Base-by-base conservation (phyloP, 2,329 filamentous ascomycete species). In the Mariannaea sp. region DNA sequence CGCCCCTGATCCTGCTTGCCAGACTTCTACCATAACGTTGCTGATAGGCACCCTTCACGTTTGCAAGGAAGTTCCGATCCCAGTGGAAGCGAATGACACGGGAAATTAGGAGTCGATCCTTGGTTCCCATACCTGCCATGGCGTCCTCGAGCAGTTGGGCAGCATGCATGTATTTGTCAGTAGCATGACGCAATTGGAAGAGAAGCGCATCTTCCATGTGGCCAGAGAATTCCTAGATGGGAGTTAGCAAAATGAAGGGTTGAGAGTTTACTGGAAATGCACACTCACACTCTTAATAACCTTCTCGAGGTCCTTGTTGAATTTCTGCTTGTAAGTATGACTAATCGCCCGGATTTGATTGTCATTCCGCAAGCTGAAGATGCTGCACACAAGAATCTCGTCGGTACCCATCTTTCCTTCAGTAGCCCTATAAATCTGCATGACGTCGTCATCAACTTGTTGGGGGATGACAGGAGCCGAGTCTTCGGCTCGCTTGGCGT, bases 181-280 rank as follows among this genome's bases (percentile, higher is more conserved):
- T 76, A 3, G 89, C 93, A 10, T 87, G 80, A 9, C 82, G 81
- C n/a, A 97, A 76, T 71, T 96, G 91, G 69, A 85, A 86, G 20
- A 94, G 74, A 1, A 97, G 80, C 0, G 91, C 91, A 13, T 90
- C 83, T 70, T 92, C 80, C 92, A 97, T 97, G 69, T 97, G 93
- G 1, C 93, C 93, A 0, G 87, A 89, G 73, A 97, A 97, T 66
- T 94, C 86, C 75, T 86, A 55, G 7, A 53, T 4, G 5, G 14
- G 16, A 9, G 9, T 54, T 38, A 43, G 48, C 22, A 42, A 19
- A 8, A 6, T 7, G 7, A 19, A 19, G 14, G 24, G 20, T 53
- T 38, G 49, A 49, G 12, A 40, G 16, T 5, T 17, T 10, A 5
- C 12, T 4, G 7, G 16, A 22, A 14, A 10, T 12, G 16, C 6